These are phyloP conservation scores for Pichia sp. DNA, from an alignment of 1,139 yeast genomes.

Conservation along the genomic window DNA sequence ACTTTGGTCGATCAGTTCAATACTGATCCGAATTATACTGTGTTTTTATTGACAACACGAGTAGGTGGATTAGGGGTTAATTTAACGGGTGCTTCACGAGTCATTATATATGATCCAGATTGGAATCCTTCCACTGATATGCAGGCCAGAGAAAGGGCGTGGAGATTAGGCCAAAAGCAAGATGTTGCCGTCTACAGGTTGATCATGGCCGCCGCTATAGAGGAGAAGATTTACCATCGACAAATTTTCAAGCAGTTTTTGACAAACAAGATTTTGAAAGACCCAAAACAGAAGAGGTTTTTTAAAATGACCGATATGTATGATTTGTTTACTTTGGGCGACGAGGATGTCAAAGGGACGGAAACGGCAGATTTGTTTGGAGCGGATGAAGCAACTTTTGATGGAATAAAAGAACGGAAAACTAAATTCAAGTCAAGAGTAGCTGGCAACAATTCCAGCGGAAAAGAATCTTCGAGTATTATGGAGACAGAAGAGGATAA, in stretches of 20 bases:
- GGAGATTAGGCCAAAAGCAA: constrained; percentile 92
- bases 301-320: constrained; percentile 89
- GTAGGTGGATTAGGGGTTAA: constrained; percentile 96
- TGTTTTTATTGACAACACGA: constrained; percentile 81
- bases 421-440: constrained; percentile 14
- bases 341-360: constrained; percentile 57
- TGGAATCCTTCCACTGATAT: constrained; percentile 98
- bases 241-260: constrained; percentile 93
- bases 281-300: constrained; percentile 89
- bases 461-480: not conserved
- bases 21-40: constrained; percentile 42
- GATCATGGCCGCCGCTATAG: constrained; percentile 94
- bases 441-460: not conserved
- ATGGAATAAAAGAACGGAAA: constrained; percentile 29
- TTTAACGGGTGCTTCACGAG: constrained; percentile 91
- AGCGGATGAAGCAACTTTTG: constrained; percentile 38
- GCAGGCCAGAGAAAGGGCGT: constrained; percentile 94
- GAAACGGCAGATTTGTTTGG: constrained; percentile 58
- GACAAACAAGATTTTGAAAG: constrained; percentile 88
- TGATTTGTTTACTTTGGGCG: constrained; percentile 81
- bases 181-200: constrained; percentile 89
- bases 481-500: constrained; percentile 28
- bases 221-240: constrained; percentile 92
- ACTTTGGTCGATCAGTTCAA: constrained; percentile 75
- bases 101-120: constrained; percentile 91